phyloP scores from a whole-genome alignment of 2,329 filamentous ascomycete genomes.

The Xylariales sp. region DNA sequence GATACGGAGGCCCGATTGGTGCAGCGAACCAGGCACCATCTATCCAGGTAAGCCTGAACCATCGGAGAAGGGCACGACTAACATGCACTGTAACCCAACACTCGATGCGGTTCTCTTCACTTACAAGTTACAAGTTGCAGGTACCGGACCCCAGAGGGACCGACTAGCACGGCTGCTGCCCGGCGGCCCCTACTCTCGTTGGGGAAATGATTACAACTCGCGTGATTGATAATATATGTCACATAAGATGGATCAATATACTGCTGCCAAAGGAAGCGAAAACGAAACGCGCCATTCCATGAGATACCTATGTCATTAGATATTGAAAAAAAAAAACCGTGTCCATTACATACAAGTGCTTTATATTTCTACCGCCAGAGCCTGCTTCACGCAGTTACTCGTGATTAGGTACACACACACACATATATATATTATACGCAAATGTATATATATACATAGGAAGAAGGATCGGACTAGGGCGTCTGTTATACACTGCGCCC shows the following conservation, averaged over 20 bases:
- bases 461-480: neutral
- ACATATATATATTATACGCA: neutral
- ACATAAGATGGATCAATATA: neutral
- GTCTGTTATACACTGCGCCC: neutral
- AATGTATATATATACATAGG: neutral
- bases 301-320: neutral
- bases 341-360: neutral
- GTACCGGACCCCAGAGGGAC: conserved; percentile 7
- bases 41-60: conserved; percentile 14
- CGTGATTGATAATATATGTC: neutral
- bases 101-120: conserved; percentile 13
- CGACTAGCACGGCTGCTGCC: conserved; percentile 1
- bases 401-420: neutral
- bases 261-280: neutral
- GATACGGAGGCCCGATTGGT: conserved; percentile 29
- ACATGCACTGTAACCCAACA: conserved; percentile 36
- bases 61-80: conserved; percentile 25
- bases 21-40: conserved; percentile 34
- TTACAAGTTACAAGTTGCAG: conserved; percentile 10
- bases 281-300: neutral
- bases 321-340: too few relatives aligned
- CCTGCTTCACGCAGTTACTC: neutral
- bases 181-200: conserved; percentile 3
- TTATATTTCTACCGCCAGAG: neutral
- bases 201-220: neutral